Evolutionary conservation across 2,329 filamentous ascomycete genomes (phyloP), one percentile per base, ranked within the genome.

Genomic region (Neoarthrinium moseri): DNA sequence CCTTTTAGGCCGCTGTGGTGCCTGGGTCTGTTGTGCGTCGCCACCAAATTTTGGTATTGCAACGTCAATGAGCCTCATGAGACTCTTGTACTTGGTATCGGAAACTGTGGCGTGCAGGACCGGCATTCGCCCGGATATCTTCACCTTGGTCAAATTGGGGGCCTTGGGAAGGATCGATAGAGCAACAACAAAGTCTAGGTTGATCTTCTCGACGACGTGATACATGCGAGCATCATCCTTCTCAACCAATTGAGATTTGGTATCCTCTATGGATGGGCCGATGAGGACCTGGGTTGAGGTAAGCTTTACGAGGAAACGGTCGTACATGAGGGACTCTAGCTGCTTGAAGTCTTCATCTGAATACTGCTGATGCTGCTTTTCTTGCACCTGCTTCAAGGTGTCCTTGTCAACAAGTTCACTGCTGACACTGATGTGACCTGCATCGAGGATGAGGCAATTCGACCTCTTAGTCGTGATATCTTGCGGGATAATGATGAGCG

Each of bases 81-180:
- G 67, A 36, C 83, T 91, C 71, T 97, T 99, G 73, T 99, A 99
- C 64, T 99, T 99, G 29, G 84, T 84, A 58, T 99, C 95, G 0
- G 94, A 97, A 29, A 95, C 85, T 0, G 88, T 89, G 10, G 89
- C 94, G 64, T 97, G 92, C 1, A 99, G 75, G 43, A 97, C 84
- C 1, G 95, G 94, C 43, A 99, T 75, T 57, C 95, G 90, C 2
- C 94, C 94, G 1, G 91, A 95, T 26, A 99, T 83, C 50, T 89
- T 87, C 55, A 96, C 85, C 59, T 94, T 94, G 12, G 94, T 95
- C 39, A 99, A 73, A 52, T 96, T 95, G 0, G 92, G 87, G 1
- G 90, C 90, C 62, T 96, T 96, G 1, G 94, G 94, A n/a, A 99
- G 74, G 55, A 99, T 99, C 6, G 91, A 99, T 17, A 88, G 86